Evolutionary conservation across 2,329 filamentous ascomycete genomes (phyloP).

Genomic region (Alternaria infectoria): DNA sequence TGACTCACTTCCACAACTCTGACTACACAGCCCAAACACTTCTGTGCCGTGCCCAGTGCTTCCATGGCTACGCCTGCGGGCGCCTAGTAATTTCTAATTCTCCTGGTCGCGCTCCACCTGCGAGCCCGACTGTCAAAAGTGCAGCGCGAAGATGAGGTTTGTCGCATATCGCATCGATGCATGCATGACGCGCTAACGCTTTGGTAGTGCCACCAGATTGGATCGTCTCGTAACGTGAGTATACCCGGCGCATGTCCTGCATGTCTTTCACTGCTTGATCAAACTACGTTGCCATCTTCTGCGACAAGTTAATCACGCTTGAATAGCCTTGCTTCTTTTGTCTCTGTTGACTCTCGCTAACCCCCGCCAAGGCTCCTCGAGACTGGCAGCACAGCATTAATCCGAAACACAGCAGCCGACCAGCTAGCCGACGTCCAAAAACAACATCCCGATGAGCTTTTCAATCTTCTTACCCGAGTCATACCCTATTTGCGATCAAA

Average conservation of each 20-base stretch:
- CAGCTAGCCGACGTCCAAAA: slow-evolving; percentile 98
- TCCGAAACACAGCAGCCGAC: slow-evolving; percentile 94
- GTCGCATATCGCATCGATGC: slow-evolving; percentile 20
- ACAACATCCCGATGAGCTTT: slow-evolving; percentile 94
- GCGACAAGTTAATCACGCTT: background rate
- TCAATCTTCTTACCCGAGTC: slow-evolving; percentile 90
- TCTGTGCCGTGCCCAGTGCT: slow-evolving; percentile 7
- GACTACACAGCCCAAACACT: background rate
- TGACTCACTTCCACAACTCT: slow-evolving; percentile 17
- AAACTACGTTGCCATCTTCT: background rate
- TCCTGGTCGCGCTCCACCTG: slow-evolving; percentile 12
- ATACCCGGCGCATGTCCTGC: slow-evolving; percentile 15
- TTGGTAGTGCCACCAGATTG: slow-evolving; percentile 47
- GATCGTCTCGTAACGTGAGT: slow-evolving; percentile 49
- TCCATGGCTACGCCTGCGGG: slow-evolving; percentile 32
- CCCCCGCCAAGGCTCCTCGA: slow-evolving; percentile 76
- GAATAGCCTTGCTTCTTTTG: background rate
- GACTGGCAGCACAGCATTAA: slow-evolving; percentile 94
- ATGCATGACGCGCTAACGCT: slow-evolving; percentile 43
- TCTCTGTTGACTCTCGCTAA: slow-evolving; percentile 27
- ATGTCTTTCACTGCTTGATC: background rate
- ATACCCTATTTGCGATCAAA: slow-evolving; percentile 95
- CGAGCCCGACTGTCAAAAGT: slow-evolving; percentile 8
- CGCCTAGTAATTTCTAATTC: slow-evolving; percentile 37
- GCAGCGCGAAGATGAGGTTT: slow-evolving; percentile 39